Conservation (phyloP, 1,284 basidiomycete genomes). For the Ganoderma sp. region DNA sequence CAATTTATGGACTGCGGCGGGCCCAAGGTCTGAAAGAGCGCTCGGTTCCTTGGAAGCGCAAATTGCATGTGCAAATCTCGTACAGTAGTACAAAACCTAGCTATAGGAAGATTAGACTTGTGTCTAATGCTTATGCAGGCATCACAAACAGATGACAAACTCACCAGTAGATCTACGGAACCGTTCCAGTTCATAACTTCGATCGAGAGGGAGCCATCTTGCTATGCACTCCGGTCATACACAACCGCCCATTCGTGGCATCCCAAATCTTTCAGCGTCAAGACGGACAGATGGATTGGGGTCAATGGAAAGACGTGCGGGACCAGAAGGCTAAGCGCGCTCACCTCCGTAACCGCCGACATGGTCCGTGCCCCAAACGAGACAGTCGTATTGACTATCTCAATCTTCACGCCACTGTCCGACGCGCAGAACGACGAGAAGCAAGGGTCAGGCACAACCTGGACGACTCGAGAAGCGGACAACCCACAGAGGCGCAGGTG, state of each 20-base stretch:
- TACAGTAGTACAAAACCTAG: too few relatives aligned
- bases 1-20: too few relatives aligned
- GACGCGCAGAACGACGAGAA: neutral
- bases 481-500: conserved; percentile 25
- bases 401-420: conserved; percentile 25
- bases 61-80: too few relatives aligned
- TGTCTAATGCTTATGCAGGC: too few relatives aligned
- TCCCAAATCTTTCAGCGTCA: too few relatives aligned
- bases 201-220: too few relatives aligned
- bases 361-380: conserved; percentile 26
- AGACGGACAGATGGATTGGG: conserved; percentile 2
- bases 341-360: conserved; percentile 28
- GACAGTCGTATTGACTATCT: conserved; percentile 25
- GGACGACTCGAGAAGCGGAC: neutral
- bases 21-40: too few relatives aligned
- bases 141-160: too few relatives aligned
- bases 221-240: too few relatives aligned
- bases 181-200: neutral
- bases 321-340: neutral
- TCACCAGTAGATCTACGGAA: neutral
- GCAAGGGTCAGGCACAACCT: neutral
- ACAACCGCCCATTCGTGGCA: too few relatives aligned
- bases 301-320: neutral
- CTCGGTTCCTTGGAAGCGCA: too few relatives aligned
- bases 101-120: too few relatives aligned